A percentile compares a stretch with the other conserved stretches of the same genome.
Conservation (phyloP, 768 basidiomycete genomes). For the Favolaschia claudopus region DNA sequence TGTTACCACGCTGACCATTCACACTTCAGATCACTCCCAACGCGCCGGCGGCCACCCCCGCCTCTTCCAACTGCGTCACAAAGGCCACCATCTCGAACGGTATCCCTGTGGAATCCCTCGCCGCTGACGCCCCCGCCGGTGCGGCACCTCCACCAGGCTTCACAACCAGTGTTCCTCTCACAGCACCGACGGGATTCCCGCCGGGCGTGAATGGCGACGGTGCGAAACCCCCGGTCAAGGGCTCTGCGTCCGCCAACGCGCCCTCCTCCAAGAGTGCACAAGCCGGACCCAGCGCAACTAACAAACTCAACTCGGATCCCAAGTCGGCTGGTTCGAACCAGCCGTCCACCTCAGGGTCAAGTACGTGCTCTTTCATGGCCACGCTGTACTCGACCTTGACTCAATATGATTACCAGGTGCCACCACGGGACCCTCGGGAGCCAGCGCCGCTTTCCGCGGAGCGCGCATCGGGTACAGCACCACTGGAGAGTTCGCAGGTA, state of each 20-base stretch:
- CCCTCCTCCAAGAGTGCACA: too few species aligned
- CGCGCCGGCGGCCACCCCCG: conserved; percentile 43
- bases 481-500: conserved; percentile 10
- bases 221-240: not conserved
- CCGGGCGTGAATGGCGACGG: not conserved
- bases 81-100: conserved; percentile 48
- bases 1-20: not conserved
- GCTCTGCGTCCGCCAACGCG: too few species aligned
- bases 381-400: not conserved
- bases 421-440: not conserved
- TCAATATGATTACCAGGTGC: too few species aligned
- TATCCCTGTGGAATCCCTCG: conserved; percentile 35
- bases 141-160: conserved; percentile 6
- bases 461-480: conserved; percentile 7
- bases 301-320: too few species aligned
- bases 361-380: not conserved
- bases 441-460: conserved; percentile 11
- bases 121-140: conserved; percentile 7
- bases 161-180: conserved; percentile 3
- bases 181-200: not conserved
- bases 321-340: too few species aligned
- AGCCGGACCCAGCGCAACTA: too few species aligned
- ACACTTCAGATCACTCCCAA: conserved; percentile 40
- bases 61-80: conserved; percentile 50
- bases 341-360: too few species aligned